Base-by-base conservation (phyloP, 768 basidiomycete genomes). In the Ephemerocybe angulata region DNA sequence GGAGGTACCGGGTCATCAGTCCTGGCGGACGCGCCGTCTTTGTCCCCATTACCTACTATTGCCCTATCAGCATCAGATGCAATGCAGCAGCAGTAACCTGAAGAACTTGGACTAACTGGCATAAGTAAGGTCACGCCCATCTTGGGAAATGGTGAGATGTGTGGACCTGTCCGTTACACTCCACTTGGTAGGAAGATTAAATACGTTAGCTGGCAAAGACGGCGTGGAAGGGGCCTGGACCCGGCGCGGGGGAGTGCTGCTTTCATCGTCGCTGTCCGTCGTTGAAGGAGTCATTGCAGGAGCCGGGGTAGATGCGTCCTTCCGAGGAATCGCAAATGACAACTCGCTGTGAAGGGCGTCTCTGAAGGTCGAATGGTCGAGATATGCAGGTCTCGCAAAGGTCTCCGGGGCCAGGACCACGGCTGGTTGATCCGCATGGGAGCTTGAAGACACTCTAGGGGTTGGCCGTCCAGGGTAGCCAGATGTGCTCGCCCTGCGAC, bases 21-120 rank as follows among this genome's bases (percentile, higher is more conserved):
- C 49, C 93, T 82, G 3, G 90, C 88, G 38, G 93, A 79, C 11
- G 91, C 90, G 0, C 93, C 92, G 53, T 96, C 93, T 55, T 84
- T 84, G 53, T 94, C 91, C 12, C 82, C 83, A 50, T 70, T 78
- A 55, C 75, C 76, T 8, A 79, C 76, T 12, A 77, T 70, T 52
- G 85, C 84, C 80, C 62, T 10, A 28, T 52, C 27, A 19, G 15
- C 21, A 13, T 31, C 62, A 38, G 28, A 38, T 17, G 41, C 17
- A 40, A 55, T 56, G 41, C 57, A 54, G 54, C 60, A 56, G 43
- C 50, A n/a, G 43, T 43, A 29, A 22, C 21, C 38, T 41, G 22
- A 15, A 24, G 43, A 6, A 25, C 35, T 38, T 30, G 29, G 33
- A 65, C 70, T 31, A 49, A 88, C 90, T 87, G 56, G 85, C 77